A percentile compares a stretch with the other conserved stretches of the same genome.
These are phyloP conservation scores for Sarocladiaceae sp. DNA, from an alignment of 2,329 filamentous ascomycete genomes.

Conservation along the genomic window DNA sequence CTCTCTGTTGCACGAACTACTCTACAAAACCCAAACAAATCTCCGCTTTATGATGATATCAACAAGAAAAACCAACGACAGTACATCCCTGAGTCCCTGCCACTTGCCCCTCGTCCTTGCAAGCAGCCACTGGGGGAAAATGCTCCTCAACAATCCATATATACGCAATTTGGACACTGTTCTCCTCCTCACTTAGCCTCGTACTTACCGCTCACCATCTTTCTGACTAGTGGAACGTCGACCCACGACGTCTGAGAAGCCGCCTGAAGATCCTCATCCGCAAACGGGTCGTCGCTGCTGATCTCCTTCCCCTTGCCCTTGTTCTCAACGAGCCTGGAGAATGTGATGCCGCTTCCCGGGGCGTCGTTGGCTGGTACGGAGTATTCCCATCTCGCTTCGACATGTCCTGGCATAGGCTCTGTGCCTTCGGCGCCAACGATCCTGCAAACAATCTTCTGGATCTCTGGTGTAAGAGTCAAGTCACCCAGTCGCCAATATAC, in stretches of 20 bases:
- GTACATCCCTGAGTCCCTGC: no score
- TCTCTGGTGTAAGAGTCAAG: slow-evolving; percentile 58
- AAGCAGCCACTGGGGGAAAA: no score
- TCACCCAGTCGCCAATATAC: slow-evolving; percentile 79
- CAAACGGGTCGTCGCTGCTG: slow-evolving; percentile 60
- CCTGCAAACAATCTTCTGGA: slow-evolving; percentile 75
- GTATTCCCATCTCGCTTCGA: slow-evolving; percentile 79
- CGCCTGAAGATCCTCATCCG: slow-evolving; percentile 35
- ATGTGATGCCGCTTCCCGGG: slow-evolving; percentile 56
- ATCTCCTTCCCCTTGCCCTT: slow-evolving; percentile 48
- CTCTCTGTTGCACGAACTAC: background rate
- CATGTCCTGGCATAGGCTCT: slow-evolving; percentile 63
- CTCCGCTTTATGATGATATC: background rate
- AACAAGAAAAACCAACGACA: no score
- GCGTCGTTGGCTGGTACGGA: slow-evolving; percentile 29
- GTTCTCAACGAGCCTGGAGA: slow-evolving; percentile 46
- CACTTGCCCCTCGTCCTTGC: no score
- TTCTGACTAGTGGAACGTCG: slow-evolving; percentile 58
- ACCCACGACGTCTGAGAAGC: slow-evolving; percentile 48
- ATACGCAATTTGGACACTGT: no score
- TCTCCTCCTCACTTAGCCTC: slow-evolving; percentile 32
- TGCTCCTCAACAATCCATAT: no score
- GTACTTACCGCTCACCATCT: slow-evolving; percentile 71
- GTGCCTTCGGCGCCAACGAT: slow-evolving; percentile 67
- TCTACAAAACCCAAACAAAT: background rate